Evolutionary conservation across 2,329 filamentous ascomycete genomes (phyloP).

Genomic region (Neospermospora avenae): DNA sequence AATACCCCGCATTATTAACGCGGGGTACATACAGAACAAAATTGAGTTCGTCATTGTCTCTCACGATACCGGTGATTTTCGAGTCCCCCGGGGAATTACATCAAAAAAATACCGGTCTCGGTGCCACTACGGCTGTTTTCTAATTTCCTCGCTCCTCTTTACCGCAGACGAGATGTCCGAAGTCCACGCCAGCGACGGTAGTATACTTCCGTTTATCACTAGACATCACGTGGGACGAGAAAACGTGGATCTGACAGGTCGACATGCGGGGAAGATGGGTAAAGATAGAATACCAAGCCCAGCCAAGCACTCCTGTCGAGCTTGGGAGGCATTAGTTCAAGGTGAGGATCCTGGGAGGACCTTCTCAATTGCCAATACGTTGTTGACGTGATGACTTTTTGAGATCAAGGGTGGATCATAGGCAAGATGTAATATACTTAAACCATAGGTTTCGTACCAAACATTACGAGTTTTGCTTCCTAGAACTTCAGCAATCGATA

Average conservation of each 20-base stretch:
- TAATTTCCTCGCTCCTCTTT: too few relatives aligned
- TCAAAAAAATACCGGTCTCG: neutral
- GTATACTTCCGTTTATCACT: neutral
- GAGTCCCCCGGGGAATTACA: neutral
- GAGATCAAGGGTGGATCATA: neutral
- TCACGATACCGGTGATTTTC: neutral
- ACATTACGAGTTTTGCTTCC: neutral
- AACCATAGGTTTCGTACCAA: neutral
- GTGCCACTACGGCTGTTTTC: neutral
- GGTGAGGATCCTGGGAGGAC: neutral
- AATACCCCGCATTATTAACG: neutral
- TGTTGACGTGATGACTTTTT: slow-evolving; percentile 1
- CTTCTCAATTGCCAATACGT: too few relatives aligned
- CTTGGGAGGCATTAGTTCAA: neutral
- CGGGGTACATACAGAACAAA: neutral
- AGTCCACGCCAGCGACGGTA: neutral
- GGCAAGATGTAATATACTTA: neutral
- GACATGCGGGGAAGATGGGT: neutral
- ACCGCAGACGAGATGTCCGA: neutral
- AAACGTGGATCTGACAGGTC: neutral
- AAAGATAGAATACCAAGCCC: too few relatives aligned
- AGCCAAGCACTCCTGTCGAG: neutral
- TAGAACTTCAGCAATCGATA: neutral
- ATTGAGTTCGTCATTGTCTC: neutral
- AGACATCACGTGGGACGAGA: neutral